Conservation (phyloP, 805 yeast species). For the Lipomyces mesembrius region DNA sequence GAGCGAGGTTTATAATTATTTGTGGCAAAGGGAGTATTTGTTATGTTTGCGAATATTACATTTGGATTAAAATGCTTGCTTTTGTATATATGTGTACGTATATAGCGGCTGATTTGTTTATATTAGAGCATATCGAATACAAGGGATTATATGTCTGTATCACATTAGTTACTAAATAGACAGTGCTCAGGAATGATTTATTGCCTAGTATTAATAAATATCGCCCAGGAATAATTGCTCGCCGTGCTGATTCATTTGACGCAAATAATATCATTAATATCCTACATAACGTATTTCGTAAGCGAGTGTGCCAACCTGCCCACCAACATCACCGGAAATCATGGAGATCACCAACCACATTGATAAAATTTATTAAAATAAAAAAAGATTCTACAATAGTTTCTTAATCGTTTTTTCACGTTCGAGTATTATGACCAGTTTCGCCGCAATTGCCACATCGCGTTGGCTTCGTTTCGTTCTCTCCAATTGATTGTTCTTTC, state of each 20-base stretch:
- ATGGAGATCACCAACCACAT: too few relatives aligned
- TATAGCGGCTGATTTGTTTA: neutral
- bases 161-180: too few relatives aligned
- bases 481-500: neutral
- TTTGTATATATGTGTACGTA: neutral
- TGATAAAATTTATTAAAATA: too few relatives aligned
- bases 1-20: neutral
- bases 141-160: neutral
- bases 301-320: too few relatives aligned
- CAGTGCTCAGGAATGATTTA: too few relatives aligned
- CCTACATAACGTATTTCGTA: too few relatives aligned
- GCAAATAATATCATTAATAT: too few relatives aligned
- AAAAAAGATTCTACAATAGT: too few relatives aligned
- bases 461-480: neutral
- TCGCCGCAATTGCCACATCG: constrained; percentile 4
- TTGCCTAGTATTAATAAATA: neutral
- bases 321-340: too few relatives aligned
- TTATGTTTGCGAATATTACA: neutral
- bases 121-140: neutral
- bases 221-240: neutral
- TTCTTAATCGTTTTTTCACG: neutral
- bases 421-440: neutral
- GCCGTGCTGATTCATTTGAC: neutral
- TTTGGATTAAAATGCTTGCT: neutral
- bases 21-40: neutral